Conservation (phyloP, 2,329 filamentous ascomycete genomes). For the Phialophora chinensis region DNA sequence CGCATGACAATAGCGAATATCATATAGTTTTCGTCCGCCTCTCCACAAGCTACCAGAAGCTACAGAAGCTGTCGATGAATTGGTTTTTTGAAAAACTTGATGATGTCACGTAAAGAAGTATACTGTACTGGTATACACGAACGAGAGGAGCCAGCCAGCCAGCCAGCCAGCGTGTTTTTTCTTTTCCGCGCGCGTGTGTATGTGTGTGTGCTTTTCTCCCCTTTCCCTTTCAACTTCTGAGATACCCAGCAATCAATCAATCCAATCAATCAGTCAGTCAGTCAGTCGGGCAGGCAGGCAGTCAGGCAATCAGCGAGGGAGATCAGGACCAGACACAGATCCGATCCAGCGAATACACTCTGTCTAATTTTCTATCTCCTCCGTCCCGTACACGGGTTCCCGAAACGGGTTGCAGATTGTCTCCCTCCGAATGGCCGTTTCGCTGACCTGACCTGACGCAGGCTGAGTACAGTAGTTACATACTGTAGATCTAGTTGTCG, state of each 20-base stretch:
- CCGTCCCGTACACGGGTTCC: too few relatives aligned
- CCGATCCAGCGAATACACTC: background rate
- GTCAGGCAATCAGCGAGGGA: background rate
- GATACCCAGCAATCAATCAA: conserved; percentile 18
- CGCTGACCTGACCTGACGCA: too few relatives aligned
- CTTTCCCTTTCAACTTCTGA: background rate
- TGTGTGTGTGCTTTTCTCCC: background rate
- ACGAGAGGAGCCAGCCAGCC: background rate
- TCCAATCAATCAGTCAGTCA: background rate
- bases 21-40: conserved; percentile 39
- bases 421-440: too few relatives aligned
- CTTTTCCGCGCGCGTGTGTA: background rate
- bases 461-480: too few relatives aligned
- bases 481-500: too few relatives aligned
- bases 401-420: too few relatives aligned
- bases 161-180: background rate
- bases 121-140: conserved; percentile 4
- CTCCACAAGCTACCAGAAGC: background rate
- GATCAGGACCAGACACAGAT: background rate
- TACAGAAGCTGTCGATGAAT: background rate
- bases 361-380: background rate
- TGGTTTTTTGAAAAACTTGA: conserved; percentile 1
- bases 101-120: conserved; percentile 10
- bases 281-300: background rate
- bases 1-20: conserved; percentile 56